Base-by-base conservation (phyloP, 768 basidiomycete species). In the Leccinum incarnatum region DNA sequence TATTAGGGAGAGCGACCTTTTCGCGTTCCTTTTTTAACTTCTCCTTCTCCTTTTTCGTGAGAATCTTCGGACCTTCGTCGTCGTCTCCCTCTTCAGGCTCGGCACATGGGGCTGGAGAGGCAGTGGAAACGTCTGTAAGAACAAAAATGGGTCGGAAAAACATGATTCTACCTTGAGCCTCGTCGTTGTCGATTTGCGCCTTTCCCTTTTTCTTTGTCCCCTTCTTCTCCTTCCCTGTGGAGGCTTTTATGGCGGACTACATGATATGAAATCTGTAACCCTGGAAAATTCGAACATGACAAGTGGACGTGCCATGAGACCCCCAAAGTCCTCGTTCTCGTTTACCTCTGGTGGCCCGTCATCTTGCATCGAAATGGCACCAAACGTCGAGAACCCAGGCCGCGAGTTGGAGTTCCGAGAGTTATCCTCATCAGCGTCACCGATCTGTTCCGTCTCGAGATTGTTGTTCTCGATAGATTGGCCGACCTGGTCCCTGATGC, bases 11-110 rank as follows among this genome's bases (percentile, higher is more conserved):
- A 42, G 67, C 51, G 36, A 88, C 94, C 88, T 97, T 97, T 78
- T 97, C 95, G 53, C 86, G 85, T 75, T 98, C 95, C 77, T 98
- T 98, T 84, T 98, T 98, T 60, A 96, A 78, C 71, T 88, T 88
- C 72, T 98, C 95, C 77, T 98, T 98, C 80, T 98, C 93, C 72
- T 96, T 97, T 78, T 98, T 98, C 17, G 89, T 87, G 36, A 97
- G 74, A 32, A 96, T 70, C 74, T 88, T 86, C 4, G 78, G 77
- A 14, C 83, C 91, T 51, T 74, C 75, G 53, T 81, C 86, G 30
- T 73, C 74, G 19, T 68, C 77, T 27, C 52, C 79, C 40, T 72
- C 71, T 36, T 68, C 76, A 25, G 73, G 51, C 17, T 74, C 76
- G 5, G 64, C 67, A 36, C 52, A 77, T 29, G 55, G 50, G 4